Base-by-base conservation (phyloP, 2,329 filamentous ascomycete genomes). In the Talaromyces albobiverticillius region DNA sequence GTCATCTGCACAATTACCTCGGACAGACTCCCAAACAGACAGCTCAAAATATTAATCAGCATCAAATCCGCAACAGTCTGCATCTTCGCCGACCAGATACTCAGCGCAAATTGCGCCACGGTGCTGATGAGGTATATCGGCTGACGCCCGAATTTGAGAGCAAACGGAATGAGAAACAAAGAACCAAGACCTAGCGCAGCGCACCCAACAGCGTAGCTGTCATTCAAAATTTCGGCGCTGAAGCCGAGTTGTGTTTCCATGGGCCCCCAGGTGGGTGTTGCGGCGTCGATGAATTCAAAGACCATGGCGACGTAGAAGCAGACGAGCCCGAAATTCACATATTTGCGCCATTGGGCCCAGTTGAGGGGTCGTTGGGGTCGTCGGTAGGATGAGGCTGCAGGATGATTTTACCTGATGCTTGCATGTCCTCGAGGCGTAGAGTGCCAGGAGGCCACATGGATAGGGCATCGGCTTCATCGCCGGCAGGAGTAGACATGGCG, bases 1-100 rank as follows among this genome's bases (percentile, higher is more conserved):
- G 76, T 79, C 64, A 79, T 75, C 51, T 78, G 75, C 0, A 78
- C 71, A 26, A 79, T 64, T 0, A 68, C 67, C 60, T 80, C 77
- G 31, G 65, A 65, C 0, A 78, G 55, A 5, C 75, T 72, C 2
- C 77, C 78, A 4, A 71, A 61, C 20, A 77, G 65, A 34, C 78
- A 74, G 14, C 64, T 64, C 14, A 80, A 45, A 0, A 75, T 58
- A 57, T 80, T 79, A 32, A 72, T 68, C 1, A 70, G 60, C 61
- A 77, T 72, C 43, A 78, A 62, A 40, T 82, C 79, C 0, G 62
- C 71, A 1, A 66, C 66, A 0, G 64, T 78, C 29, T 72, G 57
- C 40, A 76, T 72, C 20, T 66, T 69, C 0, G 79, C 79, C 3
- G 66, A 67, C 77, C 77, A 81, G 20, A 74, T 59, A 16, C 64